Conservation (phyloP, 2,329 filamentous ascomycete species). For the Colletotrichum caudatum region DNA sequence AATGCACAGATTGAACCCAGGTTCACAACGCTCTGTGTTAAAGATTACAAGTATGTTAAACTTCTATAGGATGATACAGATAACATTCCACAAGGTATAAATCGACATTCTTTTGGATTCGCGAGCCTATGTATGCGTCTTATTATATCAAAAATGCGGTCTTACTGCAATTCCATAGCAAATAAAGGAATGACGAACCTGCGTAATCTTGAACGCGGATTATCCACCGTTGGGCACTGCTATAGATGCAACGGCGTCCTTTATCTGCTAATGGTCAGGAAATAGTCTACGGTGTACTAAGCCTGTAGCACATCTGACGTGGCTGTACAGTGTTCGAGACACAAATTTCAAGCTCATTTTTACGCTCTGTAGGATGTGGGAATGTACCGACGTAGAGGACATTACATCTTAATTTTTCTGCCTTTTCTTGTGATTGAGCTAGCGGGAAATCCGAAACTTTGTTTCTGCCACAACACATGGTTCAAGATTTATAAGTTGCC, state of each 20-base stretch:
- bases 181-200: not conserved
- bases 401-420: not conserved
- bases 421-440: not conserved
- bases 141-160: not conserved
- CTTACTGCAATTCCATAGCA: not conserved
- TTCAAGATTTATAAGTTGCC: not conserved
- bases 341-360: not conserved
- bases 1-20: too few species aligned
- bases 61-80: slow-evolving; percentile 66
- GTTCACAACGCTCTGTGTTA: too few species aligned
- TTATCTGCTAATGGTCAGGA: not conserved
- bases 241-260: not conserved
- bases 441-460: not conserved
- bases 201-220: not conserved
- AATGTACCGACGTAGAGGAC: not conserved
- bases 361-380: not conserved
- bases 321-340: not conserved
- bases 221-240: not conserved
- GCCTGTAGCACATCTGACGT: not conserved
- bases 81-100: slow-evolving; percentile 77
- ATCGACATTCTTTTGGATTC: not conserved
- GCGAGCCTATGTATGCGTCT: not conserved
- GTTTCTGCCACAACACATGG: not conserved
- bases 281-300: not conserved
- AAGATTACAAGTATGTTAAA: too few species aligned